Evolutionary conservation across 768 basidiomycete genomes (phyloP), one percentile per base, ranked within the genome.

Genomic region (Mycena indigotica): DNA sequence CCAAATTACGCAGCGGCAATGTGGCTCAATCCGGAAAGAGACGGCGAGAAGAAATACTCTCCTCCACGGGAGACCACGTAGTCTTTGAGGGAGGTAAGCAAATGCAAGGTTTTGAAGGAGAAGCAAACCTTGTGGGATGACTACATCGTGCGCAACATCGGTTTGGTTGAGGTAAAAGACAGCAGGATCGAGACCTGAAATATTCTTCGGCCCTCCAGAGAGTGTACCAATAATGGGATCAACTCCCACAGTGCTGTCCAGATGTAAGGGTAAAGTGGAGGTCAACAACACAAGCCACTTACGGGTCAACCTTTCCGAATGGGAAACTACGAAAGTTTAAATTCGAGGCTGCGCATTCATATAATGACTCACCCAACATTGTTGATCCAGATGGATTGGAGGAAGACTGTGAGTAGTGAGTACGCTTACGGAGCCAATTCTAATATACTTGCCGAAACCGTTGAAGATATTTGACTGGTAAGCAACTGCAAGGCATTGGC

Each of bases 391-490:
- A 53, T 35, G 29, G 35, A 52, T 38, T 65, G 61, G 15, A 35
- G 32, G 17, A 35, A 35, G 10, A 8, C 8, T 35, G 41, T 21
- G 41, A 21, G 23, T 8, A 44, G 12, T 44, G 41, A 44, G 41
- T 6, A 44, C n/a, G 8, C 8, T 8, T 21, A 13, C 8, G 21
- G 21, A 23, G n/a, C 10, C 35, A 44, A 23, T 15, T 6, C 41
- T 44, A 44, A 44, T 15, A 5, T 13, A 44, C 35, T 38, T n/a
- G 23, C 6, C 41, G 19, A 65, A 65, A 2, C 64, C 62, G 24
- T 65, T 63, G 56, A 46, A 51, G 3, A 65, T 45, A 17, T 57
- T 48, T 25, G 58, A 38, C n/a, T 65, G 64, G 29, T 65, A 65
- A 2, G 58, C 48, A 4, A 65, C 61, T 62, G 15, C 23, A 30